Conservation (phyloP, 345 rosid genomes). For the Alliaria petiolata region DNA sequence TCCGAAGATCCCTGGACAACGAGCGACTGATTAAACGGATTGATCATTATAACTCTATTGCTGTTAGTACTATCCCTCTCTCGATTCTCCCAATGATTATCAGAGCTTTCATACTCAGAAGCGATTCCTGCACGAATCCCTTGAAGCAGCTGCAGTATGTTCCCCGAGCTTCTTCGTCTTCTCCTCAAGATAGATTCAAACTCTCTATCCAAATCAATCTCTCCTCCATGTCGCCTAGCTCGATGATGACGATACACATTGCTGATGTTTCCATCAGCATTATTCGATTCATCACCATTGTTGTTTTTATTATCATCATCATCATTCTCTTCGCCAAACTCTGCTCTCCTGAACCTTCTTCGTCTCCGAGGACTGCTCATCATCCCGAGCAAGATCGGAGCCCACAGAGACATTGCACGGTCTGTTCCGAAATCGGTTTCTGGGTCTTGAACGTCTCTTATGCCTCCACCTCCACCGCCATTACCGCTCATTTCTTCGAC, state of each 20-base stretch:
- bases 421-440: constrained; percentile 75
- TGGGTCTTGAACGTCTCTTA: constrained; percentile 24
- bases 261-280: constrained; percentile 45
- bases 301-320: constrained; percentile 23
- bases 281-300: background rate
- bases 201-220: constrained; percentile 57
- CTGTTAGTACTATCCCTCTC: constrained; percentile 36
- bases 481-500: constrained; percentile 30
- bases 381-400: constrained; percentile 82
- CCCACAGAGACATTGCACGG: constrained; percentile 76
- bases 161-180: constrained; percentile 67
- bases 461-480: background rate
- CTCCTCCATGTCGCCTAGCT: constrained; percentile 43
- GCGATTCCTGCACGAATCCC: constrained; percentile 73
- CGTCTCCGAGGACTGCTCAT: constrained; percentile 58
- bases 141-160: constrained; percentile 70
- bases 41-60: constrained; percentile 53
- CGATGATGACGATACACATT: constrained; percentile 32
- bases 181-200: constrained; percentile 60
- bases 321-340: constrained; percentile 49
- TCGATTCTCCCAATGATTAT: constrained; percentile 36
- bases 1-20: constrained; percentile 31
- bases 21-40: constrained; percentile 59
- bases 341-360: constrained; percentile 53
- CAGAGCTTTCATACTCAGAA: constrained; percentile 57